Base-by-base conservation (phyloP, 2,329 filamentous ascomycete genomes). In the Bretziella fagacearum region DNA sequence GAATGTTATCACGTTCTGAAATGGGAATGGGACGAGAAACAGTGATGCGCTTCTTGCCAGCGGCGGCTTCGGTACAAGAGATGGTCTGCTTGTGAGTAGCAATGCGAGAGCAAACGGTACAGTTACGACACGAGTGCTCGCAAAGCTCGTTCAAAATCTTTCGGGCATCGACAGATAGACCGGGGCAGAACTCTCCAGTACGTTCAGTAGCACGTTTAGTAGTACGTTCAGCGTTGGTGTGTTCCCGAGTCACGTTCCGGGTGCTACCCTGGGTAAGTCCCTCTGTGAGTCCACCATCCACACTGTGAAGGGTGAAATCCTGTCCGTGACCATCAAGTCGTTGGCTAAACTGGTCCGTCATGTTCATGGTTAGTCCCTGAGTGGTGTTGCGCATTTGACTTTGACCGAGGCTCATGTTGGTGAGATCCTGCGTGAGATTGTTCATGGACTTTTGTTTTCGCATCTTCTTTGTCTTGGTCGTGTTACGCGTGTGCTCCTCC, bases 11-110 rank as follows among this genome's bases (percentile, higher is more conserved):
- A 60, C 60, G 75, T 58, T 78, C 72, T 0, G 77, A 79, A 47
- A 81, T 74, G 11, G 79, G 77, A 36, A 79, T 68, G 2, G 80
- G 81, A 25, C 74, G 77, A 25, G 74, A 62, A 39, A 81, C 69
- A 39, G 68, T 71, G 32, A 84, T 65, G 43, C 73, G 71, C 58
- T 77, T 77, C 58, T 76, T 72, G 52, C 63, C 63, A 13, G 56
- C 54, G 10, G 59, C 57, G 11, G 64, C 53, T 41, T 68, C 64
- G 3, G 61, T 54, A 4, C 60, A 53, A 2, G 63, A 62, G 18
- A 65, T 50, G 15, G 55, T 52, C 39, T 60, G 62, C n/a, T 59
- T 60, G 49, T 66, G 65, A 7, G 65, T 64, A 13, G 63, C 64
- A 56, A 76, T 71, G 25, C 73, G 70, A 26, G 63, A 64, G 60